These are phyloP conservation scores for Quercus tomentella DNA, from an alignment of 331 rosid species.

Conservation along the genomic window DNA sequence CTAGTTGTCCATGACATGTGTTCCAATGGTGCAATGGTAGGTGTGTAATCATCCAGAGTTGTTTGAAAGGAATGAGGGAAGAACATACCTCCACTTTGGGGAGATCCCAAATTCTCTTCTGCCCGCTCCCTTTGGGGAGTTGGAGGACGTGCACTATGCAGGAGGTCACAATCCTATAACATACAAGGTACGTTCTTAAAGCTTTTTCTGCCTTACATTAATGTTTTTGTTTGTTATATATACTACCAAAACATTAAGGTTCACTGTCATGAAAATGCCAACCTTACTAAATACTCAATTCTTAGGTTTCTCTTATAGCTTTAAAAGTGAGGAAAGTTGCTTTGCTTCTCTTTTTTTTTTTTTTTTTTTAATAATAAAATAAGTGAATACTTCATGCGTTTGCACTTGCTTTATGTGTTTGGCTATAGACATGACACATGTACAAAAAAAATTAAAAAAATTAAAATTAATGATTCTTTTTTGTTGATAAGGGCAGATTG, in stretches of 20 bases:
- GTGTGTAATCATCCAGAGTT: conserved; percentile 99
- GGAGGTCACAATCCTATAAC: conserved; percentile 85
- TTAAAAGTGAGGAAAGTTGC: not conserved
- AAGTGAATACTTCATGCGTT: no score
- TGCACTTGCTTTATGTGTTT: no score
- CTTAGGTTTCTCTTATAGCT: not conserved
- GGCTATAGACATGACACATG: no score
- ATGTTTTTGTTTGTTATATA: not conserved
- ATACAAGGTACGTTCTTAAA: conserved; percentile 52
- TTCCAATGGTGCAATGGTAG: conserved; percentile 27
- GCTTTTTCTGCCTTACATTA: not conserved
- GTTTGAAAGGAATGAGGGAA: conserved; percentile 97
- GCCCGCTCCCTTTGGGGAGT: conserved; percentile 95
- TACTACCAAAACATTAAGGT: not conserved
- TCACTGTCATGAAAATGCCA: not conserved
- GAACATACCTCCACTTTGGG: conserved; percentile 75
- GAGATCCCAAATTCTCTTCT: conserved; percentile 77
- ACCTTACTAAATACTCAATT: not conserved
- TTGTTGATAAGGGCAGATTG: no score
- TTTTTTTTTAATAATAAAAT: no score
- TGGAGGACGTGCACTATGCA: conserved; percentile 83
- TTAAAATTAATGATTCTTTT: no score
- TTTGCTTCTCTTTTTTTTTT: not conserved
- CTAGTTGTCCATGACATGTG: not conserved
- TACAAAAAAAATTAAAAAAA: no score